These are phyloP conservation scores for Talaromyces proteolyticus DNA, from an alignment of 495 filamentous ascomycete species.

Conservation along the genomic window DNA sequence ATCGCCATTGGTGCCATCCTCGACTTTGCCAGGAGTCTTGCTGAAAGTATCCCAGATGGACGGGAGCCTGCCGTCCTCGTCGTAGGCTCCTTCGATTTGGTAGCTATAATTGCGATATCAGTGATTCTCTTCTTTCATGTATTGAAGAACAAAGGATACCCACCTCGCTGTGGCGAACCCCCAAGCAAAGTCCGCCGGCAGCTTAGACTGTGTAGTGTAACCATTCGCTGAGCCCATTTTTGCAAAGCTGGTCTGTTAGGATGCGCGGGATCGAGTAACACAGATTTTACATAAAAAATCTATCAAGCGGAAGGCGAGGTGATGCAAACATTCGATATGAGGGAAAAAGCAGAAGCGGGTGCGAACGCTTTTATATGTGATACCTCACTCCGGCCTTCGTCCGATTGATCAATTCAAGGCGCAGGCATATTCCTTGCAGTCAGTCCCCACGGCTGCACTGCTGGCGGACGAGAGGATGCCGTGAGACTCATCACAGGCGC, in stretches of 20 bases:
- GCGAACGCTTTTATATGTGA: too few species aligned
- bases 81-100: constrained; percentile 67
- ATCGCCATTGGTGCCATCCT: constrained; percentile 60
- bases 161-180: constrained; percentile 76
- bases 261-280: not conserved
- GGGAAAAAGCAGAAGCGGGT: too few species aligned
- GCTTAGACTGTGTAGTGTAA: constrained; percentile 20
- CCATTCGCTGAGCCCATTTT: not conserved
- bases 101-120: constrained; percentile 39
- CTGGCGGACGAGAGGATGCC: too few species aligned
- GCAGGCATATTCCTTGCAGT: too few species aligned
- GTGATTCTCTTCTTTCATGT: not conserved
- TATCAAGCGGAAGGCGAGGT: too few species aligned
- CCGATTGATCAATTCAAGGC: too few species aligned
- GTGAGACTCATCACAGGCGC: too few species aligned
- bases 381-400: too few species aligned
- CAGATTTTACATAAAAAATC: too few species aligned
- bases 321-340: too few species aligned
- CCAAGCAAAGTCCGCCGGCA: constrained; percentile 74
- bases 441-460: too few species aligned
- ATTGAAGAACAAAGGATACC: constrained; percentile 15
- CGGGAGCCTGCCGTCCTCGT: constrained; percentile 63
- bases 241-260: not conserved
- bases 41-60: constrained; percentile 79
- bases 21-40: constrained; percentile 67